A percentile compares a stretch with the other conserved stretches of the same genome.
phyloP scores from a whole-genome alignment of 75 land plant genomes.

The Pinus taeda region DNA sequence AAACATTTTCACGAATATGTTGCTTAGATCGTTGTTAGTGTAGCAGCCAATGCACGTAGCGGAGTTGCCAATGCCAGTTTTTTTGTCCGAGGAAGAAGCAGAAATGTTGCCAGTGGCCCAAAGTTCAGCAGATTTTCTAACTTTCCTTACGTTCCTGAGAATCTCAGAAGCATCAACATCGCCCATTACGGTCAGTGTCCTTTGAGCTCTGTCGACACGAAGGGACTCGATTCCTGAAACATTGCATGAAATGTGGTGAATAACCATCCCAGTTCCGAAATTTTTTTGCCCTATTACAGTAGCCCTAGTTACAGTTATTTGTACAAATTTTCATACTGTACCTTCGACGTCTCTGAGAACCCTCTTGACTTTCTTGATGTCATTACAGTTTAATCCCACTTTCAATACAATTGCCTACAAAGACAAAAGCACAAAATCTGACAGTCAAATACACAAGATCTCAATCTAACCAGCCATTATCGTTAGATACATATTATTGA shows the following conservation, averaged over 20 bases:
- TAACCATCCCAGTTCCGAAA: background rate
- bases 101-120: background rate
- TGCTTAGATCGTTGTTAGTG: too few relatives aligned
- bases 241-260: background rate
- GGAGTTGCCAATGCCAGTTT: too few relatives aligned
- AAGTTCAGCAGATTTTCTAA: background rate
- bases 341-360: background rate
- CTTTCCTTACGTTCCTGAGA: background rate
- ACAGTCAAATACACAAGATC: too few relatives aligned
- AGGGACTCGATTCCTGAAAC: background rate
- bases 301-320: too few relatives aligned
- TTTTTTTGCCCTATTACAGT: too few relatives aligned
- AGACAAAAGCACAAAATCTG: background rate
- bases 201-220: background rate
- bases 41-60: too few relatives aligned
- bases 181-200: background rate
- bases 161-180: background rate
- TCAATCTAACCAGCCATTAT: too few relatives aligned
- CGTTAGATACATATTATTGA: too few relatives aligned
- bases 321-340: background rate
- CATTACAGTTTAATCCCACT: background rate
- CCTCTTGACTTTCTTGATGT: background rate
- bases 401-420: background rate
- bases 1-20: too few relatives aligned
- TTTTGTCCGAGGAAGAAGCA: background rate